These are phyloP conservation scores for Emiliania huxleyi DNA, from an alignment of 78 protist species.

Conservation along the genomic window DNA sequence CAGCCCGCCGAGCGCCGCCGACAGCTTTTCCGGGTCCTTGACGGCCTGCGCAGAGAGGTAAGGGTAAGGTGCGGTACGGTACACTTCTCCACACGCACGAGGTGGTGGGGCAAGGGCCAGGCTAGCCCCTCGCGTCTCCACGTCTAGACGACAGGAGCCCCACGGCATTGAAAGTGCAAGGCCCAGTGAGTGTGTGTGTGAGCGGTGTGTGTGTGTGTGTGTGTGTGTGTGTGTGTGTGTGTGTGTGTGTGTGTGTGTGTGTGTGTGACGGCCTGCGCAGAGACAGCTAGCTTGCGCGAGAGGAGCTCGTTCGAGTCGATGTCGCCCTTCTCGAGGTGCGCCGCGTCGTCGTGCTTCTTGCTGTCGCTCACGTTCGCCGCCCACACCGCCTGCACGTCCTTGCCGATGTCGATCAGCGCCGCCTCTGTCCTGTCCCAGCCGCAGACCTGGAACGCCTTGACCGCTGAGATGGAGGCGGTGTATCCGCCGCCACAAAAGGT, in stretches of 20 bases:
- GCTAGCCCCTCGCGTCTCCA: too few species aligned
- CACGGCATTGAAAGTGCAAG: too few species aligned
- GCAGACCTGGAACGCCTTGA: not conserved
- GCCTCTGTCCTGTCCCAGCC: not conserved
- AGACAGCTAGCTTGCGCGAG: not conserved
- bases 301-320: not conserved
- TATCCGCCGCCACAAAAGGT: not conserved
- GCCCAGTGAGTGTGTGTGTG: too few species aligned
- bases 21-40: not conserved
- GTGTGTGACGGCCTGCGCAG: too few species aligned
- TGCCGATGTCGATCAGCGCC: not conserved
- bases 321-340: too few species aligned
- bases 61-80: too few species aligned
- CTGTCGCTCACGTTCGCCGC: not conserved
- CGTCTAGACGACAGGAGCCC: too few species aligned
- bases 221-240: too few species aligned
- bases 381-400: not conserved
- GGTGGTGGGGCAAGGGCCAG: too few species aligned
- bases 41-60: not conserved
- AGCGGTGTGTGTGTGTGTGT: too few species aligned
- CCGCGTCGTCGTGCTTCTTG: not conserved
- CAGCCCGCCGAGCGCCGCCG: not conserved
- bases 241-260: too few species aligned
- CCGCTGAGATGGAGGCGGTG: not conserved
- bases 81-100: too few species aligned